Base-by-base conservation (phyloP, 2,329 filamentous ascomycete genomes). In the Trichophyton verrucosum region DNA sequence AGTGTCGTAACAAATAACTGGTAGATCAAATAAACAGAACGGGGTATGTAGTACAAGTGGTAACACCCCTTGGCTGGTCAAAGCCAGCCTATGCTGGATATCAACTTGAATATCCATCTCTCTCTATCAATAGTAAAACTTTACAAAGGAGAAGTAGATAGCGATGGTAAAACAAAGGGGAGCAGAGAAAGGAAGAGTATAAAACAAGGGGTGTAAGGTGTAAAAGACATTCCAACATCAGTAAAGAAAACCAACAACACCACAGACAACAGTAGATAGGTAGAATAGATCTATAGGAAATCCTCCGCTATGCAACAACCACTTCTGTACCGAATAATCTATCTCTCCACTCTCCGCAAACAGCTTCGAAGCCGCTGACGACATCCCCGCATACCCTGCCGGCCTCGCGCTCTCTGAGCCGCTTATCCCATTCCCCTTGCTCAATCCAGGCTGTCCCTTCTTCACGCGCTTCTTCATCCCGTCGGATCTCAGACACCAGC, bases 281-380 rank as follows among this genome's bases (percentile, higher is more conserved):
- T 13, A 38, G 9, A 20, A 44, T 24, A 47, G 7, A 47, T 22
- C 44, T 38, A 57, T 47, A 24, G n/a, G 17, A 11, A 47, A 22
- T 13, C 20, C 9, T 8, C 9, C 4, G 11, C 64, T 47, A 65
- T 22, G 71, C 65, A 55, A 67, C 67, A 60, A 67, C 66, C 49
- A 67, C 67, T 22, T 67, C 69, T 8, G 68, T 63, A n/a, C 74
- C 85, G 63, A 91, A 81, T 56, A 95, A 75, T 66, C 87, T 83
- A 69, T 86, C 84, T 70, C 91, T 83, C 88, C 91, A 94, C 61
- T 84, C 82, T 61, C 91, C 86, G 75, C 91, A 96, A 0, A 92
- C 86, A 70, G 91, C 86, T 73, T 96, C 92, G 69, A 99, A 97
- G 0, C 94, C 94, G 53, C 87, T 86, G 38, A 96, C 86, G 0